phyloP scores from a whole-genome alignment of 2,329 filamentous ascomycete species.

The Pseudogymnoascus sp. region DNA sequence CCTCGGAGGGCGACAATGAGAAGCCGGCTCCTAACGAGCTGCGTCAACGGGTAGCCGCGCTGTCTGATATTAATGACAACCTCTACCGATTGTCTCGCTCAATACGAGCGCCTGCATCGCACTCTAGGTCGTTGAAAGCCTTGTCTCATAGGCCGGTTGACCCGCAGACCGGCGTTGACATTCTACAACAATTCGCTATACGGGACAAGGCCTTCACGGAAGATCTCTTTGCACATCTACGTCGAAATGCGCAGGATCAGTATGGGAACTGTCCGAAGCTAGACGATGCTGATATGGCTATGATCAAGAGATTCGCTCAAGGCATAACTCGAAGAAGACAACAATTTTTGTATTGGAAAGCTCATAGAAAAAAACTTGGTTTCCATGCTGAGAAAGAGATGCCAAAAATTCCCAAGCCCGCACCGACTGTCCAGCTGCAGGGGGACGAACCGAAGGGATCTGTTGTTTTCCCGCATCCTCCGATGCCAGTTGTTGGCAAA shows the following conservation, averaged over 20 bases:
- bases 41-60: neutral
- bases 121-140: neutral
- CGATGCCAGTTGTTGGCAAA: neutral
- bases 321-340: neutral
- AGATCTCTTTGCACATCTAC: neutral
- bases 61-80: constrained; percentile 6
- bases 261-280: neutral
- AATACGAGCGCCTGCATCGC: neutral
- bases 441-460: neutral
- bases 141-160: neutral
- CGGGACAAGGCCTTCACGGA: neutral
- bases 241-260: neutral
- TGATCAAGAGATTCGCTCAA: neutral
- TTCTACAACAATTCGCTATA: neutral
- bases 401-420: neutral
- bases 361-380: neutral
- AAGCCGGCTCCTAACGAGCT: neutral
- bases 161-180: neutral
- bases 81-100: constrained; percentile 2
- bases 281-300: neutral
- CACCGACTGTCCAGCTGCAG: neutral
- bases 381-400: neutral
- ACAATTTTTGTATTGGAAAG: neutral
- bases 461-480: neutral
- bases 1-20: neutral